Conservation (phyloP, 345 rosid genomes). For the Citropsis articulata region DNA sequence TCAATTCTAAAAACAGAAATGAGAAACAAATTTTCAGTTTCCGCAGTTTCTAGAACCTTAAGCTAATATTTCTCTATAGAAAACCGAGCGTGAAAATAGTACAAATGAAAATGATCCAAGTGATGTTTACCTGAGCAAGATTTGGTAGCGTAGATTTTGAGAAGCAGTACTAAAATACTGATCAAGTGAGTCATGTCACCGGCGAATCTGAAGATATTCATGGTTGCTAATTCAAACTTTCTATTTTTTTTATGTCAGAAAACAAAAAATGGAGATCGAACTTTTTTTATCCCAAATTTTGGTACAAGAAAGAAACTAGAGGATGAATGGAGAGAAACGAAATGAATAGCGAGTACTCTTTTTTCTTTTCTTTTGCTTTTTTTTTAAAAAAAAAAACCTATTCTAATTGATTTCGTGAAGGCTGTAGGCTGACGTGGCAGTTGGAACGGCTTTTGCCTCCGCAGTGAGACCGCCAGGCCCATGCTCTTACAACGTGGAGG, state of each 20-base stretch:
- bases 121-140: constrained; percentile 72
- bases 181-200: constrained; percentile 96
- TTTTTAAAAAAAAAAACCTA: neutral
- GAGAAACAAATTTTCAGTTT: neutral
- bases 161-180: constrained; percentile 85
- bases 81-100: constrained; percentile 16
- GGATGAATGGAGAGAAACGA: neutral
- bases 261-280: constrained; percentile 16
- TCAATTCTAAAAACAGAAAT: neutral
- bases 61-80: constrained; percentile 2
- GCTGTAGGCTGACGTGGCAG: constrained; percentile 32
- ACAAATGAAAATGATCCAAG: neutral
- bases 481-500: too few species aligned
- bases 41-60: neutral
- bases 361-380: neutral
- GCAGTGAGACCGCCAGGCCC: neutral
- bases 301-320: neutral
- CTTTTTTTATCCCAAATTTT: constrained; percentile 12
- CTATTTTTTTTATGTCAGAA: neutral
- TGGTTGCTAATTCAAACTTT: constrained; percentile 19
- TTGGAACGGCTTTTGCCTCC: constrained; percentile 14
- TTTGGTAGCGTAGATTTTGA: constrained; percentile 94
- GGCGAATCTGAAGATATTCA: constrained; percentile 92
- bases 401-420: neutral
- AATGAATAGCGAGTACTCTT: neutral